Conservation (phyloP, 169 alveolate species). For the Perkinsus chesapeaki region DNA sequence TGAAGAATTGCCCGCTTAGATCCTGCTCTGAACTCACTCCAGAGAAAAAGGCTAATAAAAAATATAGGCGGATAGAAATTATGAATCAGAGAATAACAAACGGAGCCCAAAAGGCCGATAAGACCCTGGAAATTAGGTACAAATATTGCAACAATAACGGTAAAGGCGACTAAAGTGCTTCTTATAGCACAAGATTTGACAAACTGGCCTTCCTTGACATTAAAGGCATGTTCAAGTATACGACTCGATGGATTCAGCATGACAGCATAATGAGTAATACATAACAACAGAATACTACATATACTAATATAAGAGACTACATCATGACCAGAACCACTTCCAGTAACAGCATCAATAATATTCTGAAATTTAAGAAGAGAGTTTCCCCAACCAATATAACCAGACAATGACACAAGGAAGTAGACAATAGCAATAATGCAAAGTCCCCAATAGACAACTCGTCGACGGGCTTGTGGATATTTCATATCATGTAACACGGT, state of each 20-base stretch:
- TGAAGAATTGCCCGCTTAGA: background rate
- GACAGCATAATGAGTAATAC: background rate
- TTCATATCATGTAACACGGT: background rate
- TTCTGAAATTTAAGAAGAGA: background rate
- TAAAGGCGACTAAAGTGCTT: background rate
- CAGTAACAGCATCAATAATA: background rate
- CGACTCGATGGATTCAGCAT: background rate
- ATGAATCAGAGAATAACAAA: background rate
- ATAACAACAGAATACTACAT: background rate
- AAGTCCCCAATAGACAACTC: background rate
- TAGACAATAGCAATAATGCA: background rate
- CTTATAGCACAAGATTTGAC: background rate
- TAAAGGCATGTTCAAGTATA: background rate
- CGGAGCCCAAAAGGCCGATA: background rate
- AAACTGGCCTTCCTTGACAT: background rate
- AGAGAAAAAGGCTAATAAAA: background rate
- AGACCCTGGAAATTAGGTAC: background rate
- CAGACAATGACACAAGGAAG: background rate
- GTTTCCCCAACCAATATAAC: background rate
- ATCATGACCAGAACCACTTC: background rate
- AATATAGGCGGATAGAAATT: background rate
- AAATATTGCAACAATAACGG: background rate
- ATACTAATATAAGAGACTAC: background rate
- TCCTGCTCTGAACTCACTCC: background rate
- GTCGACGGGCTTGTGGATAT: background rate